Evolutionary conservation across 2,329 filamentous ascomycete genomes (phyloP), one percentile per base, ranked within the genome.

Genomic region (Davidsoniella neocaledoniae): DNA sequence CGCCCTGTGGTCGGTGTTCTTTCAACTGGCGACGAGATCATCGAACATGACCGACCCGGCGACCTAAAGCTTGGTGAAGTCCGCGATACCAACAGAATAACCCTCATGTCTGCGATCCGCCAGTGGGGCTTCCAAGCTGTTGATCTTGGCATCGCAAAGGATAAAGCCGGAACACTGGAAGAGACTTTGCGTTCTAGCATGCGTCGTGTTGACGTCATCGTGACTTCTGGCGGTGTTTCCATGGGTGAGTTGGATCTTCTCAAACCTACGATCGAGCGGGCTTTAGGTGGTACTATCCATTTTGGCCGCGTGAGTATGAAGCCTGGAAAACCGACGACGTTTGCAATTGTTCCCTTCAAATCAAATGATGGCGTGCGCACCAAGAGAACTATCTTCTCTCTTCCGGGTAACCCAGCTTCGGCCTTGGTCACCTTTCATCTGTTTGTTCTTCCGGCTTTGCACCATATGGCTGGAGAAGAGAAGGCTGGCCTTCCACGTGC

Each of bases 221-320:
- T 98, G 59, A 96, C 91, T 14, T 90, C 84, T 0, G 91, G 91
- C 19, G 91, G 91, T 44, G 91, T 96, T 17, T 94, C 86, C 8
- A 98, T 98, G 91, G 91, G 91, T 51, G 91, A 98, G 66, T 77
- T 95, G 2, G 91, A 98, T 63, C 79, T 98, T 6, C 76, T 98
- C 17, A 98, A 98, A 63, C 90, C 91, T 0, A 96, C 90, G 0
- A 85, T 98, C 58, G 91, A 96, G 68, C 81, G 90, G 40, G 73
- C 79, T 1, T 75, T 98, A 1, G 86, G 87, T 51, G 91, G 91
- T 6, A 91, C 81, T 0, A 94, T 98, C 56, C 91, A 95, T 64
- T 98, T 98, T 58, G 91, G 91, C 21, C 82, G 91, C 2, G 91
- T 98, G 2, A 77, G 82, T 49, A 96, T 98, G 91, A 98, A 98